Conservation (phyloP, 495 filamentous ascomycete species). For the Talaromyces borbonicus region DNA sequence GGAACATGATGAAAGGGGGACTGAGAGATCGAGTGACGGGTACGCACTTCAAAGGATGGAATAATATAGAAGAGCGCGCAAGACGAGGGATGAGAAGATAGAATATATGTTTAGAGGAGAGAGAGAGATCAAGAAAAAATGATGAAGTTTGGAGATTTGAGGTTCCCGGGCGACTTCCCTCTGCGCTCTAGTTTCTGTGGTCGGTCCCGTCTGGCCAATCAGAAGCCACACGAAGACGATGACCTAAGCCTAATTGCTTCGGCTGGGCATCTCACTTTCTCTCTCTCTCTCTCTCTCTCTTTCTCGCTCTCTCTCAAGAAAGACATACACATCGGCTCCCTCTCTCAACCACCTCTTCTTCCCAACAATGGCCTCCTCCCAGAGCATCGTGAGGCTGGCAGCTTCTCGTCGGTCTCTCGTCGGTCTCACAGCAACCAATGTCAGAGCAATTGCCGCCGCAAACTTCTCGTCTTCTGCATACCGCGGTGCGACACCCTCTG, state of each 20-base stretch:
- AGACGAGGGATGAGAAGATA: slow-evolving; percentile 11
- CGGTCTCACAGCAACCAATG: slow-evolving; percentile 23
- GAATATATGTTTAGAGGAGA: slow-evolving; percentile 12
- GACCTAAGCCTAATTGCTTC: slow-evolving; percentile 29
- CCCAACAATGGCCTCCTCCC: slow-evolving; percentile 43
- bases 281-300: slow-evolving; percentile 10
- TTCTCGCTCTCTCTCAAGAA: no score
- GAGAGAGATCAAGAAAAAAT: slow-evolving; percentile 12
- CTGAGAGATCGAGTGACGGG: no score
- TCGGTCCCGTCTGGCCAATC: slow-evolving; percentile 41
- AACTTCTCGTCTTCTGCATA: slow-evolving; percentile 52
- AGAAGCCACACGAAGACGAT: slow-evolving; percentile 32
- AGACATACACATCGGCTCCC: slow-evolving; percentile 13
- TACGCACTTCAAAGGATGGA: no score
- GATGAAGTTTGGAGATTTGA: slow-evolving; percentile 11
- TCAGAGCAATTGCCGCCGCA: slow-evolving; percentile 38
- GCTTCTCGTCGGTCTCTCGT: slow-evolving; percentile 33
- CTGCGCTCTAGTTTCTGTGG: not conserved
- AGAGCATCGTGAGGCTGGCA: slow-evolving; percentile 43
- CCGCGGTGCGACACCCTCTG: slow-evolving; percentile 58
- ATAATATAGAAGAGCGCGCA: not conserved
- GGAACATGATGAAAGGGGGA: slow-evolving; percentile 59
- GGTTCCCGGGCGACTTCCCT: not conserved
- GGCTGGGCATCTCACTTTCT: slow-evolving; percentile 5
- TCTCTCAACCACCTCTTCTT: slow-evolving; percentile 16